Evolutionary conservation across 805 yeast genomes (phyloP), one percentile per base, ranked within the genome.

Genomic region (Lachancea fermentati): DNA sequence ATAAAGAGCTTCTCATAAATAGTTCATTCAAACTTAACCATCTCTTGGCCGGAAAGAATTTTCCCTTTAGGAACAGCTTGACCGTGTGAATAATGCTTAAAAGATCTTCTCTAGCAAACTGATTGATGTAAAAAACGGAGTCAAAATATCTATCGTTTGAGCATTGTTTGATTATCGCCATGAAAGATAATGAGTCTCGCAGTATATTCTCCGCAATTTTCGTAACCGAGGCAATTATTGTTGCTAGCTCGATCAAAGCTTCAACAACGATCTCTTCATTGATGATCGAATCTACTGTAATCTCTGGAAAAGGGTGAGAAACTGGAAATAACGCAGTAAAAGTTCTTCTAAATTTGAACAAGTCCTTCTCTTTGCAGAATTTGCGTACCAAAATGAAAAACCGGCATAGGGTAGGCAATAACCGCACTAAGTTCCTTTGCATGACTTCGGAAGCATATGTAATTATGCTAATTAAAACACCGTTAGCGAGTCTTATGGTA

Each of bases 11-110:
- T 47, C 81, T 81, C 25, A 75, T 67, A 15, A 79, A 61, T 45
- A 79, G 48, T 0, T 84, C 73, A 43, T 77, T 72, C 17, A 85
- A 60, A 0, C 93, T 81, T 5, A 85, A 60, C 95, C 95, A 87
- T 50, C 76, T 79, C 22, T 71, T 73, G 33, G 72, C 70, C 2
- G 91, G 91, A 66, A 74, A 83, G 54, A 74, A 78, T 37, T 68
- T 70, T 25, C 79, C 72, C 46, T 70, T 73, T 39, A 78, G 58
- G 44, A 81, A 60, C 19, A 72, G 57, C 48, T 75, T 72, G 13
- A 77, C 68, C 6, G 78, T 73, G 5, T 72, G 67, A 31, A 76
- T 68, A 15, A 77, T 51, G 0, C 66, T 52, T 9, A 55, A 39
- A 13, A 71, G 45, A 32, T 76, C 77, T 19, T 68, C 73, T 29